Evolutionary conservation across 108 stramenopile genomes (phyloP).

Genomic region (Aurantiochytrium sp.): DNA sequence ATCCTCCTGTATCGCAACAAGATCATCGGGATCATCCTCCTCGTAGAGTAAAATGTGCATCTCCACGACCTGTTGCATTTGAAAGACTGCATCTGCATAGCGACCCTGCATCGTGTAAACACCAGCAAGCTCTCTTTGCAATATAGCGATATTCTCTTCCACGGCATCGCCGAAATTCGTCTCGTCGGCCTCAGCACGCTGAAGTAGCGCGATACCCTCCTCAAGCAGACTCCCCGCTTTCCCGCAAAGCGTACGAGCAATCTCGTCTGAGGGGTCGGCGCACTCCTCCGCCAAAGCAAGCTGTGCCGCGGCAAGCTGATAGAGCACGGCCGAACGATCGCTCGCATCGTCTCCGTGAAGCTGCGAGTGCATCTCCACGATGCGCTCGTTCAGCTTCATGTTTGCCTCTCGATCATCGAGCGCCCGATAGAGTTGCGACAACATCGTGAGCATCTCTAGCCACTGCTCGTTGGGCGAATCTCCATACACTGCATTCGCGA

Average conservation of each 20-base stretch:
- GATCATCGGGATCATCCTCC: background rate
- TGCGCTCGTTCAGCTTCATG: background rate
- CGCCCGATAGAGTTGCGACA: background rate
- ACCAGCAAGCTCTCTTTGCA: background rate
- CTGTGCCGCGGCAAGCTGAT: background rate
- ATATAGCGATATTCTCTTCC: background rate
- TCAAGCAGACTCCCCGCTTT: background rate
- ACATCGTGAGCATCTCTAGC: background rate
- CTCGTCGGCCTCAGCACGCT: background rate
- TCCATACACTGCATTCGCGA: background rate
- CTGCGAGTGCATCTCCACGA: background rate
- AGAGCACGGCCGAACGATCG: background rate
- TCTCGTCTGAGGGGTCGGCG: background rate
- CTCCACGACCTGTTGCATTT: background rate
- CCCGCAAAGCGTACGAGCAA: background rate
- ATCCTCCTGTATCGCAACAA: background rate
- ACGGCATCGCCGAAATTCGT: background rate
- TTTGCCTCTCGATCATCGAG: background rate
- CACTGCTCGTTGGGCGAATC: background rate
- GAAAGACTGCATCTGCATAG: background rate
- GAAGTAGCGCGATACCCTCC: background rate
- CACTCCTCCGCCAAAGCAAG: background rate
- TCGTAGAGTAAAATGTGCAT: background rate
- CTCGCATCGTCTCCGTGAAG: background rate
- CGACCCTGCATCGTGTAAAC: background rate